Percentiles rank a stretch among this genome's conserved stretches.
Conservation (phyloP, 2,329 filamentous ascomycete genomes). For the Aspergillus carbonarius region DNA sequence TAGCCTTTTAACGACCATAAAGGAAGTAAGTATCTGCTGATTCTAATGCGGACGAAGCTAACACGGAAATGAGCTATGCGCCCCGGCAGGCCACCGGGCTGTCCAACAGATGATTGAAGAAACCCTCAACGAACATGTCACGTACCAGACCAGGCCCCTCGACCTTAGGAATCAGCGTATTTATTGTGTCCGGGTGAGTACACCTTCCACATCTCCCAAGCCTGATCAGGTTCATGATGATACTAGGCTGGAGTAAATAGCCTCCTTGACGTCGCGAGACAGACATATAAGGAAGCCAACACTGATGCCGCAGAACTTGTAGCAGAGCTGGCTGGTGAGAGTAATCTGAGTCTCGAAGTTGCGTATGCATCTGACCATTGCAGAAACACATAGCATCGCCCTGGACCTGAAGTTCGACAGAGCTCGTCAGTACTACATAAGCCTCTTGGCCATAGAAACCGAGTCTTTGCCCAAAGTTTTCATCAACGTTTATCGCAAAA, state of each 20-base stretch:
- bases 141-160: slow-evolving; percentile 73
- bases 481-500: slow-evolving; percentile 73
- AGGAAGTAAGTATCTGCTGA: slow-evolving; percentile 47
- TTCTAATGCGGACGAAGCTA: background rate
- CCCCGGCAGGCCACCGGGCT: slow-evolving; percentile 58
- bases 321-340: slow-evolving; percentile 62
- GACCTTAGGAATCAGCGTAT: slow-evolving; percentile 87
- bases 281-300: slow-evolving; percentile 85
- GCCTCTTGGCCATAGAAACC: slow-evolving; percentile 62
- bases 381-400: slow-evolving; percentile 58
- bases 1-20: slow-evolving; percentile 65
- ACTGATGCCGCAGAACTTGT: slow-evolving; percentile 74
- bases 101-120: slow-evolving; percentile 65
- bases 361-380: slow-evolving; percentile 18
- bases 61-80: slow-evolving; percentile 55
- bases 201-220: background rate
- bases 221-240: slow-evolving; percentile 18
- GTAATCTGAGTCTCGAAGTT: no score
- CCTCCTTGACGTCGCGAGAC: slow-evolving; percentile 81
- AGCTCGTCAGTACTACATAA: slow-evolving; percentile 76
- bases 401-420: slow-evolving; percentile 74
- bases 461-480: slow-evolving; percentile 66
- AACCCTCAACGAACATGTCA: slow-evolving; percentile 77
- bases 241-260: slow-evolving; percentile 73
- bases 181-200: slow-evolving; percentile 74